Evolutionary conservation across 1,139 yeast genomes (phyloP).

Genomic region (Diutina sp.): DNA sequence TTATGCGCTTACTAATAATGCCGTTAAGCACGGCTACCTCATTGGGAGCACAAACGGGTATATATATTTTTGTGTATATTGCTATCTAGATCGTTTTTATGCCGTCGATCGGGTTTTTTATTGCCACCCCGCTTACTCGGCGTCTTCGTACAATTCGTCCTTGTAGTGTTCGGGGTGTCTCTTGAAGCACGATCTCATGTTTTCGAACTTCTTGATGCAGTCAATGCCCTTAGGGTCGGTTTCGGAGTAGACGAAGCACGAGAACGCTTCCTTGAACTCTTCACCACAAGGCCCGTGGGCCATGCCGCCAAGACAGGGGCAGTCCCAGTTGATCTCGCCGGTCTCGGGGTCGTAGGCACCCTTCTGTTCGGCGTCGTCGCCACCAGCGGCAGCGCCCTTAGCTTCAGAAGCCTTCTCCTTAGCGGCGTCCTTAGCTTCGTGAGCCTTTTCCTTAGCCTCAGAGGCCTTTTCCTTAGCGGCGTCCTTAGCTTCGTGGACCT

Average conservation of each 20-base stretch:
- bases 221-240: slow-evolving; percentile 44
- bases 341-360: slow-evolving; percentile 95
- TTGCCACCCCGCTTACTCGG: slow-evolving; percentile 13
- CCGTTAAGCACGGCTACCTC: no score
- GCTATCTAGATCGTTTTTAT: neutral
- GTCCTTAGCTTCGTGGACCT: slow-evolving; percentile 7
- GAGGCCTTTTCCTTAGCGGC: slow-evolving; percentile 8
- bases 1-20: no score
- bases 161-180: slow-evolving; percentile 88
- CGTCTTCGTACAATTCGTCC: slow-evolving; percentile 79
- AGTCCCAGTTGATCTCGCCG: slow-evolving; percentile 99
- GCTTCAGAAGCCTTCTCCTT: slow-evolving; percentile 4
- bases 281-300: slow-evolving; percentile 98
- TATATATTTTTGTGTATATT: no score
- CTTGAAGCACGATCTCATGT: slow-evolving; percentile 83
- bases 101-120: no score
- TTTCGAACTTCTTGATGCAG: slow-evolving; percentile 9
- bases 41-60: no score
- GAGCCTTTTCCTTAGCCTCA: no score
- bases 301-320: slow-evolving; percentile 99
- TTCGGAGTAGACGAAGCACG: slow-evolving; percentile 91
- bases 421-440: slow-evolving; percentile 9
- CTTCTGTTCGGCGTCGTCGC: slow-evolving; percentile 13
- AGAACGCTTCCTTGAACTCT: slow-evolving; percentile 91
- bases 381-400: slow-evolving; percentile 1